These are phyloP conservation scores for Breynia disticha DNA, from an alignment of 441 rosid species.

Conservation along the genomic window DNA sequence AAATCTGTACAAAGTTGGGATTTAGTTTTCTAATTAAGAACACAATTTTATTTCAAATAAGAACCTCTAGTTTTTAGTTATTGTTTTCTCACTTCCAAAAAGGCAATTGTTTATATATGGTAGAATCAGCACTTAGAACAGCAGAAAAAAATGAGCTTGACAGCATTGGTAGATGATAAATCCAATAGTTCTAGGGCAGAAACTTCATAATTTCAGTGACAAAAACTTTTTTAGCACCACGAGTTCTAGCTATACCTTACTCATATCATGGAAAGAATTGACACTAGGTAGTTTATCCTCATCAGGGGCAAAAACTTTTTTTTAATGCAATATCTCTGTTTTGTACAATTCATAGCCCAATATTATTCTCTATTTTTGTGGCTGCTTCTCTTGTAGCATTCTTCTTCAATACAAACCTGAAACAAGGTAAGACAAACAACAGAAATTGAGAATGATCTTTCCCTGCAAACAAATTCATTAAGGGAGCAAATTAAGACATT, in stretches of 20 bases:
- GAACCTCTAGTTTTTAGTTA: too few relatives aligned
- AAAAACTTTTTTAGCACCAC: conserved; percentile 5
- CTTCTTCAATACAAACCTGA: conserved; percentile 76
- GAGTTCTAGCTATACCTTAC: conserved; percentile 45
- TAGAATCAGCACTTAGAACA: too few relatives aligned
- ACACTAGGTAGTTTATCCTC: conserved; percentile 85
- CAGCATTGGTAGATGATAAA: conserved; percentile 2
- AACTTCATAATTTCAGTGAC: background rate
- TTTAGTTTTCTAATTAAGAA: too few relatives aligned
- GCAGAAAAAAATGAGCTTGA: too few relatives aligned
- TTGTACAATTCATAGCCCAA: conserved; percentile 88
- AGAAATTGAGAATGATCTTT: background rate
- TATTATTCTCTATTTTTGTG: conserved; percentile 84
- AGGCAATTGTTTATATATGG: too few relatives aligned
- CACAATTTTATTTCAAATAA: too few relatives aligned
- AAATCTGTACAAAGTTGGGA: too few relatives aligned
- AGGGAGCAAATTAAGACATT: background rate
- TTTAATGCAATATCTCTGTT: conserved; percentile 81
- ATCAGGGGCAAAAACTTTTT: conserved; percentile 76
- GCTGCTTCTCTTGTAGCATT: conserved; percentile 75
- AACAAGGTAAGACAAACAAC: conserved; percentile 12
- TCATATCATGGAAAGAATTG: conserved; percentile 85
- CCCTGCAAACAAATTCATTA: background rate
- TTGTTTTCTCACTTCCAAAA: too few relatives aligned
- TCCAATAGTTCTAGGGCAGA: background rate